A percentile compares a stretch with the other conserved stretches of the same genome.
phyloP scores from a whole-genome alignment of 371 early-diverging fungal genomes.

The Mortierella sp. region DNA sequence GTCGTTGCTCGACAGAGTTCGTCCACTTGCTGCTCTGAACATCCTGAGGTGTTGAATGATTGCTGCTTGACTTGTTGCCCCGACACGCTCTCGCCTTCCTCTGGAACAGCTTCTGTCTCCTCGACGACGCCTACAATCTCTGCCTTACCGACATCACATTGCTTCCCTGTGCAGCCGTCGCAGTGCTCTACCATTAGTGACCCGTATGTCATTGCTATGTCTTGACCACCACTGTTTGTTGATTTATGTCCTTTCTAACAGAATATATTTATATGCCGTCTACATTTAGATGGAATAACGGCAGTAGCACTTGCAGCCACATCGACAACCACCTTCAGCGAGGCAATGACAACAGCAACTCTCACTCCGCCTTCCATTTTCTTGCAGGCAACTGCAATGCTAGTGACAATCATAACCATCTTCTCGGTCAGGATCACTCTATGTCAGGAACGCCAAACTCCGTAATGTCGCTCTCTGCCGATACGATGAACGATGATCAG shows the following conservation, averaged over 20 bases:
- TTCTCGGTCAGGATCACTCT: conserved; percentile 17
- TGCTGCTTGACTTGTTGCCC: conserved; percentile 55
- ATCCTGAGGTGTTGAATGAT: conserved; percentile 48
- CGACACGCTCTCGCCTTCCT: conserved; percentile 26
- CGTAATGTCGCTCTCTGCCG: conserved; percentile 21
- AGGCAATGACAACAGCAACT: not conserved
- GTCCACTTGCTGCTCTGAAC: conserved; percentile 50
- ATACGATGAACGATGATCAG: conserved; percentile 40
- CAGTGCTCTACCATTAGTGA: conserved; percentile 26
- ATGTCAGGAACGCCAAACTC: conserved; percentile 30
- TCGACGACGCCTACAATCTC: conserved; percentile 29
- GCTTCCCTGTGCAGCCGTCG: conserved; percentile 21
- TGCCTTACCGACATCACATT: conserved; percentile 19
- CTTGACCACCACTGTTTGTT: not conserved
- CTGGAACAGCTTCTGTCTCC: conserved; percentile 24
- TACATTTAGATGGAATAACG: conserved; percentile 31
- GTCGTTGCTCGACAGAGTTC: conserved; percentile 13
- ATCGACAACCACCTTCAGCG: conserved; percentile 17
- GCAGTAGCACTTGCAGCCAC: conserved; percentile 23
- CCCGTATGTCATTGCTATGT: conserved; percentile 25
- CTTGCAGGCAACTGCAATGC: conserved; percentile 8
- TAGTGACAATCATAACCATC: conserved; percentile 8
- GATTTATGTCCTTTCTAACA: not conserved
- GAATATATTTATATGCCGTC: not conserved
- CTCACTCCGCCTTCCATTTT: conserved; percentile 48